A percentile compares a stretch with the other conserved stretches of the same genome.
These are phyloP conservation scores for Fusarium coicis DNA, from an alignment of 2,329 filamentous ascomycete genomes.

Conservation along the genomic window DNA sequence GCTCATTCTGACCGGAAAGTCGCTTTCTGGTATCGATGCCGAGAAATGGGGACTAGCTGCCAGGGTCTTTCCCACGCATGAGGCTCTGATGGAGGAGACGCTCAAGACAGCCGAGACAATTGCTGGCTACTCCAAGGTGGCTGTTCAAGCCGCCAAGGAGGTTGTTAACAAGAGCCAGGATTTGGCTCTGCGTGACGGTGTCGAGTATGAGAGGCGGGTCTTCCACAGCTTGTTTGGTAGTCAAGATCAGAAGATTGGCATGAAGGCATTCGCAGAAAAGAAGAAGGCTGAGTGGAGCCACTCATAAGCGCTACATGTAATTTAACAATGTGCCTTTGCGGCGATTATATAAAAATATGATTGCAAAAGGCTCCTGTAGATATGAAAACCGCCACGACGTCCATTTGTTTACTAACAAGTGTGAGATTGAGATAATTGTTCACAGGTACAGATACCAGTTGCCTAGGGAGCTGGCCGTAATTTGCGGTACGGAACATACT, in stretches of 20 bases:
- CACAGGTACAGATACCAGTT: not conserved
- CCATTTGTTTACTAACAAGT: not conserved
- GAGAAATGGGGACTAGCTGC: constrained; percentile 92
- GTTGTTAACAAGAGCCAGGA: constrained; percentile 99
- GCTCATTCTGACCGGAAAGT: constrained; percentile 85
- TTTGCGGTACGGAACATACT: not conserved
- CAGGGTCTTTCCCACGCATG: constrained; percentile 80
- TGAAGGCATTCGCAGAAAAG: constrained; percentile 97
- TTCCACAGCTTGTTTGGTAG: constrained; percentile 96
- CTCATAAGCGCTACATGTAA: constrained; percentile 59
- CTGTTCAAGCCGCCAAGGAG: constrained; percentile 91
- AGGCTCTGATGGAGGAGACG: constrained; percentile 83
- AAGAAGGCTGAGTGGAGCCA: constrained; percentile 91
- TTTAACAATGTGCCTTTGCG: not conserved
- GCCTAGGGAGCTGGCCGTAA: not conserved
- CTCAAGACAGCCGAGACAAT: constrained; percentile 89
- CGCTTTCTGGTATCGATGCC: constrained; percentile 85
- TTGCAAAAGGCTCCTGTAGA: not conserved
- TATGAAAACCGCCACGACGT: not conserved
- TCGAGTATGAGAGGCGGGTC: constrained; percentile 92
- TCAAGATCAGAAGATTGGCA: constrained; percentile 95
- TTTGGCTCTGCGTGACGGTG: constrained; percentile 83
- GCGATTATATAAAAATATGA: not conserved
- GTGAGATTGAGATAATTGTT: constrained; percentile 18
- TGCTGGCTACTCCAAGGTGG: constrained; percentile 86